A percentile compares a stretch with the other conserved stretches of the same genome.
These are phyloP conservation scores for Neurospora hispaniola DNA, from an alignment of 495 filamentous ascomycete species.

Conservation along the genomic window DNA sequence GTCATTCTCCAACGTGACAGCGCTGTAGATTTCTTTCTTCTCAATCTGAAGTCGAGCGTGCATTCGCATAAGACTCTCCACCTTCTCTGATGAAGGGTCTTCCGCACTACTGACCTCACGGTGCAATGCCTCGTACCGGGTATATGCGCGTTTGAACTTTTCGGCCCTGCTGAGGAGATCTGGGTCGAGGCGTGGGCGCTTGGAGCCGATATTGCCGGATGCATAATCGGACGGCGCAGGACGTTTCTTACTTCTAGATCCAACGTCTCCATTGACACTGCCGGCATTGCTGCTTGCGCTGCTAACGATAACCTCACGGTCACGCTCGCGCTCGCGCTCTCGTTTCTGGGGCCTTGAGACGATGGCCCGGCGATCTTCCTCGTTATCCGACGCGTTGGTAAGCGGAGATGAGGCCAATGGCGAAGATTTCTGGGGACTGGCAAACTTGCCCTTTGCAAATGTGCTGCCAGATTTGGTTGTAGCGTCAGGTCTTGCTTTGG, in stretches of 20 bases:
- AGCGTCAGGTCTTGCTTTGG: background rate
- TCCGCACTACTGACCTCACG: slow-evolving; percentile 41
- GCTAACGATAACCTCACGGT: slow-evolving; percentile 21
- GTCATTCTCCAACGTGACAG: background rate
- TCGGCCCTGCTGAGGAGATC: slow-evolving; percentile 43
- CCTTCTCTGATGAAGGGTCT: slow-evolving; percentile 43
- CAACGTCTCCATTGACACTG: slow-evolving; percentile 7
- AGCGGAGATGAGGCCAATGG: slow-evolving; percentile 67
- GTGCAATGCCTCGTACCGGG: slow-evolving; percentile 53
- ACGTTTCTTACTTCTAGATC: slow-evolving; percentile 27
- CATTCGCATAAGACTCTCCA: slow-evolving; percentile 50
- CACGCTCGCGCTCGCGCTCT: slow-evolving; percentile 16
- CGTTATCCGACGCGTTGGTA: slow-evolving; percentile 60
- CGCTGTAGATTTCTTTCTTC: slow-evolving; percentile 58
- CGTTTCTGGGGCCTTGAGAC: slow-evolving; percentile 8
- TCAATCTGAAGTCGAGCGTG: slow-evolving; percentile 47
- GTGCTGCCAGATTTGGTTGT: background rate
- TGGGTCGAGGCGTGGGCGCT: slow-evolving; percentile 27
- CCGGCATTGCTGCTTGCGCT: slow-evolving; percentile 14
- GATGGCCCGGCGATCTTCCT: slow-evolving; percentile 18
- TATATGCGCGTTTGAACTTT: slow-evolving; percentile 51
- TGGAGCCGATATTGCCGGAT: slow-evolving; percentile 18
- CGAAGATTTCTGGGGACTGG: slow-evolving; percentile 46
- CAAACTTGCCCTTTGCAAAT: background rate
- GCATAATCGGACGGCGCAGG: slow-evolving; percentile 16